phyloP scores from a whole-genome alignment of 2,329 filamentous ascomycete species.

The Furcasterigmium sp. region DNA sequence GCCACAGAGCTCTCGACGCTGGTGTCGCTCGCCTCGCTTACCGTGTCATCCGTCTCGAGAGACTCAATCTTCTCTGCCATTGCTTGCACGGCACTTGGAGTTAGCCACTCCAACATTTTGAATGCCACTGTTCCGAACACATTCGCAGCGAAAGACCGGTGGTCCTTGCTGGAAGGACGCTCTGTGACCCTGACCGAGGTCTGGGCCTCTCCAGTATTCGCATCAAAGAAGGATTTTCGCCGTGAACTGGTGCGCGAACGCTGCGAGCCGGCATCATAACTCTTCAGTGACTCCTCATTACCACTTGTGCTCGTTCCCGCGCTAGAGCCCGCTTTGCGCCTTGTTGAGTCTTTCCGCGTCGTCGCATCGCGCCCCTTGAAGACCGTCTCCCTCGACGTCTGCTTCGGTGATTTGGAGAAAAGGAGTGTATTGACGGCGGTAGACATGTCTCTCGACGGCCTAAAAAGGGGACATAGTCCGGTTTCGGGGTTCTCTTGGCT shows the following conservation, averaged over 20 bases:
- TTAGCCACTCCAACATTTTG: slow-evolving; percentile 68
- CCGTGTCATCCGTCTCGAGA: slow-evolving; percentile 18
- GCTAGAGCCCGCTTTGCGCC: too few species aligned
- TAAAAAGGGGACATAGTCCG: slow-evolving; percentile 57
- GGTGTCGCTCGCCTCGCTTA: slow-evolving; percentile 14
- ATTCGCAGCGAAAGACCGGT: slow-evolving; percentile 57
- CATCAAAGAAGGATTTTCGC: slow-evolving; percentile 9
- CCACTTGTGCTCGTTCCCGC: too few species aligned
- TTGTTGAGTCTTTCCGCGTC: slow-evolving; percentile 4
- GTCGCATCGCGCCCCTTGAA: slow-evolving; percentile 8
- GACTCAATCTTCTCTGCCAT: slow-evolving; percentile 35
- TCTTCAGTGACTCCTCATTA: too few species aligned
- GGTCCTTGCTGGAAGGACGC: slow-evolving; percentile 44
- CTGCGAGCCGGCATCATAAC: too few species aligned
- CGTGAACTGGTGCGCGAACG: slow-evolving; percentile 1
- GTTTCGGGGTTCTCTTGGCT: slow-evolving; percentile 72
- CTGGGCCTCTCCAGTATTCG: slow-evolving; percentile 8
- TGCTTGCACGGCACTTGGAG: slow-evolving; percentile 47
- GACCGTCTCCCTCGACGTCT: slow-evolving; percentile 10
- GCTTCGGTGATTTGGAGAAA: slow-evolving; percentile 28
- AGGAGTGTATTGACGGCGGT: slow-evolving; percentile 41
- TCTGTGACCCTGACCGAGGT: slow-evolving; percentile 34
- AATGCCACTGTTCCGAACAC: slow-evolving; percentile 61
- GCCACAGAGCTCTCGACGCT: not conserved
- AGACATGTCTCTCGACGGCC: slow-evolving; percentile 34